Evolutionary conservation across 2,329 filamentous ascomycete species (phyloP), one percentile per base, ranked within the genome.

Genomic region (Alternaria ethzedia): DNA sequence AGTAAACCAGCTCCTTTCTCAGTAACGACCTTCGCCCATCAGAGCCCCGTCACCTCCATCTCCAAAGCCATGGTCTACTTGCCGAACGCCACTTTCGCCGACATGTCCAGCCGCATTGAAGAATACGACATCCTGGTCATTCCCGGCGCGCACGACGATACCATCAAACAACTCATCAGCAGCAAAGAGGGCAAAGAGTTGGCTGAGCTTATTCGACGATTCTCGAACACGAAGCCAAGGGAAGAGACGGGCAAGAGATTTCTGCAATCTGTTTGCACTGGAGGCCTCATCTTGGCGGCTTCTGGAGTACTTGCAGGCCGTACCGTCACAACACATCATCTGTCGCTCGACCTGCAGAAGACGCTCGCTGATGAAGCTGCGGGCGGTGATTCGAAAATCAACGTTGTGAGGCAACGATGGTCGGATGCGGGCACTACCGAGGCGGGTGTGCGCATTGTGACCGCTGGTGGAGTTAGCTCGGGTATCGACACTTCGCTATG

Each of bases 181-280:
- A 67, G 68, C 7, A 65, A 76, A 6, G 59, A 69, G 12, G 75
- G 67, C 2, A 66, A 64, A 44, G 63, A 68, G 30, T 63, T 75
- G 4, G 21, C 46, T 6, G 64, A 59, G 5, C 50, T 78, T 15
- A 60, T 79, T 1, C 59, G 59, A 46, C 71, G 64, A 25, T 79
- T 78, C 41, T 57, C 61, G 4, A 44, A 25, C 4, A 57, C 72
- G n/a, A 56, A 67, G 20, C 75, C 75, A 13, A 57, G 72, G 9
- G 26, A 73, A 4, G 74, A 71, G 36, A 61, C 64, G 0, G 73
- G 66, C 5, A 68, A 70, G 5, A 66, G 81, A 0, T 64, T 81
- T 13, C 21, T 83, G 11, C 75, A 82, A 49, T 81, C 79, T 5
- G 75, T 83, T 6, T 83, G 81, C 66, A 81, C 80, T 1, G 81